Base-by-base conservation (phyloP, 441 rosid genomes). In the Mallotus repandus region DNA sequence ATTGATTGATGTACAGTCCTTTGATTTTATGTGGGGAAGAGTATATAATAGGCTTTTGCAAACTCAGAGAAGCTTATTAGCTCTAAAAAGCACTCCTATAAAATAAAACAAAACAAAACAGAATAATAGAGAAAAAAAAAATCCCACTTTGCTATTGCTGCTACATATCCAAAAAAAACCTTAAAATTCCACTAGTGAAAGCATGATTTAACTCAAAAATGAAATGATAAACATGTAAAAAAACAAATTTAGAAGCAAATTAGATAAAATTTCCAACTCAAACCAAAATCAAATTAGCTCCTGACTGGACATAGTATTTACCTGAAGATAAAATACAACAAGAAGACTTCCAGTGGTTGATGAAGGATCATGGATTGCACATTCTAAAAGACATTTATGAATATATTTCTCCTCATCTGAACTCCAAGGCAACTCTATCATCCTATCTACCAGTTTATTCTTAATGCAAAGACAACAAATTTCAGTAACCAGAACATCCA, bases 381-480 rank as follows among this genome's bases (percentile, higher is more conserved):
- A 88, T 81, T 95, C 99, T 56, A 93, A 70, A 71, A 95, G 84
- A 78, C 98, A 92, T 74, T 86, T 89, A 71, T 86, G 90, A 49
- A 92, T 70, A 84, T 81, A 81, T 83, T 91, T 92, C 84, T 93
- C 97, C 84, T 95, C 98, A 22, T 85, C 88, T 61, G 79, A 79
- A 78, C 89, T 91, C 98, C 99, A 95, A 1, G 98, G 98, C 70
- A 95, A 81, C 86, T 90, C 99, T 74, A 95, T 90, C 80, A 93
- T 88, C 68, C 87, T 86, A 78, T 93, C 99, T 57, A 89, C 91
- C 81, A 91, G 82, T 77, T 90, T 95, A 75, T 91, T 88, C 80
- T 90, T 78, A 41, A 93, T 90, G 78, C 97, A 95, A 77, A 93
- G 92, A 84, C 85, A 93, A 84, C 94, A 93, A 66, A 93, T 85